A percentile compares a stretch with the other conserved stretches of the same genome.
Evolutionary conservation across 371 early-diverging fungal species (phyloP).

Genomic region (Amoeboaphelidium occidentale): DNA sequence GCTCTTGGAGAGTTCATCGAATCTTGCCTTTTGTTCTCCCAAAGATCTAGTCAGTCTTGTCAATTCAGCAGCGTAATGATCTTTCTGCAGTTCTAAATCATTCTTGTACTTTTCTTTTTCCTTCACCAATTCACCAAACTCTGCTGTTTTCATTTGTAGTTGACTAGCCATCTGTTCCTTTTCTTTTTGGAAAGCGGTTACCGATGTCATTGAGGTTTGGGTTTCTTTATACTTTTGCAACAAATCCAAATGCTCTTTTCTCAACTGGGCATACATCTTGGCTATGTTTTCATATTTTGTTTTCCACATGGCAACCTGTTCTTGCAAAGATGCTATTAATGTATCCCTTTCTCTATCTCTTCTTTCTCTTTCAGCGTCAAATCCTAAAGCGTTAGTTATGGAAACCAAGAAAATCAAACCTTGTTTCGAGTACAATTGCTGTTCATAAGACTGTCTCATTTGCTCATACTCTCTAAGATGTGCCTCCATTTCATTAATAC

Average conservation of each 20-base stretch:
- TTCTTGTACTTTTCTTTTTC: conserved; percentile 54
- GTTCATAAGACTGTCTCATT: neutral
- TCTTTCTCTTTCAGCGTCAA: neutral
- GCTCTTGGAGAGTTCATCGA: conserved; percentile 41
- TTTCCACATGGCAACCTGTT: conserved; percentile 33
- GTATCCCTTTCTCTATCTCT: neutral
- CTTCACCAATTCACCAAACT: conserved; percentile 51
- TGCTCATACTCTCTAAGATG: neutral
- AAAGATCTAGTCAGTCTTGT: conserved; percentile 48
- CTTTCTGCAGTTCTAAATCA: conserved; percentile 33
- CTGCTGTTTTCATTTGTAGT: conserved; percentile 49
- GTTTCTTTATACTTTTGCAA: conserved; percentile 41
- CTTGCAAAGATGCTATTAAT: neutral
- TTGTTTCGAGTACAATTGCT: neutral
- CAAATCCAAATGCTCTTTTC: conserved; percentile 84
- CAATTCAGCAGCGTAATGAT: conserved; percentile 44
- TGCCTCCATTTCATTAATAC: neutral
- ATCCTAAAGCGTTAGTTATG: too few species aligned
- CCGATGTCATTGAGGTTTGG: neutral
- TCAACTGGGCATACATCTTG: conserved; percentile 78
- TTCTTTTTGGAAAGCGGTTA: neutral
- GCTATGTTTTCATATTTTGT: conserved; percentile 72
- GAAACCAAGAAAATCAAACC: neutral
- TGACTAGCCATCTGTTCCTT: conserved; percentile 41
- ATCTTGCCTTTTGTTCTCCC: conserved; percentile 37